phyloP scores from a whole-genome alignment of 2,329 filamentous ascomycete species.

The Microcera coccophila region DNA sequence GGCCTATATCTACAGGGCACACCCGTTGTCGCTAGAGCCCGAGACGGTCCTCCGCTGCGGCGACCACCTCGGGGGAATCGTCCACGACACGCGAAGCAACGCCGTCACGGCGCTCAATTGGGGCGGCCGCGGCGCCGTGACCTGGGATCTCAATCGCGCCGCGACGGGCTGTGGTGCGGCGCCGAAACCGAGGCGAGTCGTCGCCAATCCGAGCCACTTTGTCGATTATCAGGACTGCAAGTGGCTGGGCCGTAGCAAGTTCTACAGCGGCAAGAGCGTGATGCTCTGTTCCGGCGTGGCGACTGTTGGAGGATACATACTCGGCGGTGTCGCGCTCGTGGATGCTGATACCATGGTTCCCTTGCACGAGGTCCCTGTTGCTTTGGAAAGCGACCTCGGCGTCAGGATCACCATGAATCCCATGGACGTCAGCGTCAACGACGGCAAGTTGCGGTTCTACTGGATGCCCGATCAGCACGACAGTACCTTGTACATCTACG shows the following conservation, averaged over 20 bases:
- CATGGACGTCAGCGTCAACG: conserved; percentile 42
- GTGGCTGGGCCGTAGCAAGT: conserved; percentile 40
- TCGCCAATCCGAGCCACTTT: conserved; percentile 41
- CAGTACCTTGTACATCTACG: conserved; percentile 45
- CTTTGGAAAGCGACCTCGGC: conserved; percentile 37
- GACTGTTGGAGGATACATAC: conserved; percentile 29
- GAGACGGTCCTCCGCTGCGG: conserved; percentile 32
- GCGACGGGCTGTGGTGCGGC: conserved; percentile 16
- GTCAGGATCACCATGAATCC: conserved; percentile 46
- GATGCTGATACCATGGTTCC: conserved; percentile 43
- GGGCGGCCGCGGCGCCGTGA: conserved; percentile 41
- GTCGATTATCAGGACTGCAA: conserved; percentile 52
- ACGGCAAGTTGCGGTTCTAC: conserved; percentile 43
- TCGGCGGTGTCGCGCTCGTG: conserved; percentile 47
- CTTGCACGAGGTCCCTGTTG: conserved; percentile 44
- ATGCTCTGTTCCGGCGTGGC: conserved; percentile 48
- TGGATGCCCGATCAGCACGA: conserved; percentile 46
- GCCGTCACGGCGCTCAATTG: conserved; percentile 42
- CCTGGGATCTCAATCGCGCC: conserved; percentile 29
- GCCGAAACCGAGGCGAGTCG: conserved; percentile 13
- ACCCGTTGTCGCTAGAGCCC: conserved; percentile 35
- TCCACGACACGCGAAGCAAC: conserved; percentile 36
- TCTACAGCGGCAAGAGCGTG: conserved; percentile 36
- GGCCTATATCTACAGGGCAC: conserved; percentile 38
- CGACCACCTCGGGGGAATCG: conserved; percentile 46